These are phyloP conservation scores for Barbatosphaeria neglecta DNA, from an alignment of 495 filamentous ascomycete species.

Conservation along the genomic window DNA sequence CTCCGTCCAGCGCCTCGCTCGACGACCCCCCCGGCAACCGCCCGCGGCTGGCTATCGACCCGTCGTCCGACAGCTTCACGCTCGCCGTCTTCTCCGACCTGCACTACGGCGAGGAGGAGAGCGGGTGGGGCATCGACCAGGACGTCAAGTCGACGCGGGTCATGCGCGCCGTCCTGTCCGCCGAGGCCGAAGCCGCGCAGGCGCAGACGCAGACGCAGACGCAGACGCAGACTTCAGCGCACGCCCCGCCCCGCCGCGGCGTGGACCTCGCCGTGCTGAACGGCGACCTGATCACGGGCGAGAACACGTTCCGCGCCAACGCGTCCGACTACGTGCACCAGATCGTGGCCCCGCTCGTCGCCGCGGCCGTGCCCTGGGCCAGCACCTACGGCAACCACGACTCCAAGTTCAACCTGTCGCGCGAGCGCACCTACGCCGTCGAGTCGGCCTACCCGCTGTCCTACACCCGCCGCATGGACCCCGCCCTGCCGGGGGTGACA, in stretches of 20 bases:
- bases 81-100: slow-evolving; percentile 1
- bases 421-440: slow-evolving; percentile 36
- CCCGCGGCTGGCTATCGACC: neutral
- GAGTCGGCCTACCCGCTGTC: slow-evolving; percentile 40
- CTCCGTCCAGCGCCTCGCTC: no score
- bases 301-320: slow-evolving; percentile 44
- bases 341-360: slow-evolving; percentile 41
- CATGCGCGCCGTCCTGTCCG: slow-evolving; percentile 43
- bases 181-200: no score
- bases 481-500: slow-evolving; percentile 36
- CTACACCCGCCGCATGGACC: slow-evolving; percentile 36
- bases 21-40: neutral
- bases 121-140: slow-evolving; percentile 38
- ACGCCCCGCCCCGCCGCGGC: no score
- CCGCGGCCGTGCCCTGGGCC: slow-evolving; percentile 41
- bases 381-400: slow-evolving; percentile 64
- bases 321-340: slow-evolving; percentile 43
- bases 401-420: slow-evolving; percentile 43
- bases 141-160: slow-evolving; percentile 45
- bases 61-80: neutral
- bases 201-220: no score
- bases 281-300: slow-evolving; percentile 57
- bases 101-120: slow-evolving; percentile 2
- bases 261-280: slow-evolving; percentile 54
- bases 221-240: no score